A percentile compares a stretch with the other conserved stretches of the same genome.
These are phyloP conservation scores for Anisodus acutangulus DNA, from an alignment of 257 asterid genomes.

Conservation along the genomic window DNA sequence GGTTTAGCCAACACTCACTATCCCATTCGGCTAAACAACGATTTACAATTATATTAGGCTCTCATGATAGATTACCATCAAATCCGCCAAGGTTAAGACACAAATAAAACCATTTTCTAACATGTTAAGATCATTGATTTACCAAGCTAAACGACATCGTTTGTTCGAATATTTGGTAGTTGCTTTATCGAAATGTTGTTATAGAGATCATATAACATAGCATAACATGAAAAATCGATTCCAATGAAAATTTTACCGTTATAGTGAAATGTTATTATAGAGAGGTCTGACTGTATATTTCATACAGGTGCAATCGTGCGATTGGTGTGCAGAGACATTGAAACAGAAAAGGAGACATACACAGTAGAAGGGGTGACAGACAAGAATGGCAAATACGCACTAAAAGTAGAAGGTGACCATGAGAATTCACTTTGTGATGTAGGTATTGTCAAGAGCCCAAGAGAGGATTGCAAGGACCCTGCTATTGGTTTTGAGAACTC, in stretches of 20 bases:
- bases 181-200: no score
- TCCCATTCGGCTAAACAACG: no score
- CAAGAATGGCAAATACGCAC: slow-evolving; percentile 37
- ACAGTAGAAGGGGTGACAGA: slow-evolving; percentile 33
- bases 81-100: neutral
- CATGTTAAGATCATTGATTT: neutral
- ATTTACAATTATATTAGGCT: no score
- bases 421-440: slow-evolving; percentile 53
- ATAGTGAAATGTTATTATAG: neutral
- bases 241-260: no score
- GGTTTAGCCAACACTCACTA: no score
- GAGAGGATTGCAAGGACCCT: slow-evolving; percentile 35
- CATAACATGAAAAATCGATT: neutral
- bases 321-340: slow-evolving; percentile 42
- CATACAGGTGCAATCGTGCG: slow-evolving; percentile 43
- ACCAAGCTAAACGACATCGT: no score
- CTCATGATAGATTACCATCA: no score
- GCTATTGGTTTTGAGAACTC: slow-evolving; percentile 34
- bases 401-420: slow-evolving; percentile 42
- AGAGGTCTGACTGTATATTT: neutral
- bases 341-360: slow-evolving; percentile 27
- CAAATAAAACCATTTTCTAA: no score
- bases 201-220: no score
- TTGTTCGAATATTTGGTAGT: no score
- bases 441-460: slow-evolving; percentile 36